Base-by-base conservation (phyloP, 495 filamentous ascomycete species). In the Penicillium alfredii region DNA sequence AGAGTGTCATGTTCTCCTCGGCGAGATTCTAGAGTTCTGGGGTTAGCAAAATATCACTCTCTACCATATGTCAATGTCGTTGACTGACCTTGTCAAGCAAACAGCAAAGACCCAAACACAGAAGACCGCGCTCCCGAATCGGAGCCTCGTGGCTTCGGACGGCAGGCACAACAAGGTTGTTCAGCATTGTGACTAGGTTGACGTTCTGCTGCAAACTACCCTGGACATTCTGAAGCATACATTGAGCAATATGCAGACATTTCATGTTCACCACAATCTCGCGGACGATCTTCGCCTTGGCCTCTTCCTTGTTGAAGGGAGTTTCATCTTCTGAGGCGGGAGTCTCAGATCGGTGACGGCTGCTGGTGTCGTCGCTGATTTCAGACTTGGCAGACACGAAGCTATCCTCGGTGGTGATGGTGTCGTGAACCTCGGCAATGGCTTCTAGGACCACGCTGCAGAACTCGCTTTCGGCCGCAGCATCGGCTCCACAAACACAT, bases 191-290 rank as follows among this genome's bases (percentile, higher is more conserved):
- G 2, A 94, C 85, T 9, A 99, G 64, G 50, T 93, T 78, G 40
- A 80, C 78, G 58, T 94, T 95, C 29, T 84, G 69, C 58, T 94
- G 88, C 18, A 97, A 68, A 38, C 82, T 78, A 13, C 87, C 84
- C 35, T 84, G 67, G 2, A 96, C 84, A 49, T 95, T 92, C 55
- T 93, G 78, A 26, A 99, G 72, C 88, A 95, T 94, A 69, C 87
- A 97, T 50, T 93, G 88, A 14, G 93, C 88, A 47, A 99, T 94
- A 53, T 96, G 86, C 22, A 99, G 73, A 64, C 92, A 96, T 59
- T 97, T 96, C 78, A 95, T 86, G 66, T 97, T 96, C 51, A 97
- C 82, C 69, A 94, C 78, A 55, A 97, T 88, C 57, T 95, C 88
- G 37, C 74, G 75, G 38, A 96, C 73, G 2, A 87, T 81, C 61